Evolutionary conservation across 208 protist genomes (phyloP), one percentile per base, ranked within the genome.

Genomic region (Leptomonas seymouri): DNA sequence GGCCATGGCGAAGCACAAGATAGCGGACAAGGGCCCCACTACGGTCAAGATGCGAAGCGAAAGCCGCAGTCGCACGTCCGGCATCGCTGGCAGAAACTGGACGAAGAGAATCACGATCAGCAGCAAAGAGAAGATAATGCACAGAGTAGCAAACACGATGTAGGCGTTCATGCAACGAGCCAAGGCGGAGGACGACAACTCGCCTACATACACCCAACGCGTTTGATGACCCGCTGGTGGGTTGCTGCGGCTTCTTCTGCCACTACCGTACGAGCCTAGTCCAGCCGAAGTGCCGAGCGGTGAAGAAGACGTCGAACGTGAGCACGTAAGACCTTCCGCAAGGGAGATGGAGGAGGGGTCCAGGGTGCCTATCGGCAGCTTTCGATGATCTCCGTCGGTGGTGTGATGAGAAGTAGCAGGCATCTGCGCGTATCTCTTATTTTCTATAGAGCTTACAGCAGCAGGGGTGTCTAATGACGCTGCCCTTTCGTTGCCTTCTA

Each of bases 91-190:
- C 23, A 86, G 39, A 16, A 86, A 25, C 16, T 75, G 59, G 0
- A 81, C 4, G 2, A 84, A 44, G 2, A 76, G 16, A 15, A 49
- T 46, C 3, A 78, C 18, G 54, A 85, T 56, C 16, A 84, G 65
- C n/a, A 55, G 30, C 1, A 90, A 16, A 11, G 68, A 70, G 27
- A 70, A 60, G 46, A 82, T 20, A 3, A 78, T 44, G 50, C 61
- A 75, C 15, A 80, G 6, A 2, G 27, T 41, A 15, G 70, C 76
- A 63, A 85, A 84, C 39, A 70, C 39, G 44, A 87, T 66, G 53
- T 90, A 80, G 53, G 79, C 72, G 2, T 74, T 63, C 81, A 90
- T 90, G 64, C 60, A 76, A 2, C 55, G 49, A 3, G 54, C 34
- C 34, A 85, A 28, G 39, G 18, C 31, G 8, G 54, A 42, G 12